Conservation (phyloP, 1,139 yeast species). For the Wickerhamomyces sp. region DNA sequence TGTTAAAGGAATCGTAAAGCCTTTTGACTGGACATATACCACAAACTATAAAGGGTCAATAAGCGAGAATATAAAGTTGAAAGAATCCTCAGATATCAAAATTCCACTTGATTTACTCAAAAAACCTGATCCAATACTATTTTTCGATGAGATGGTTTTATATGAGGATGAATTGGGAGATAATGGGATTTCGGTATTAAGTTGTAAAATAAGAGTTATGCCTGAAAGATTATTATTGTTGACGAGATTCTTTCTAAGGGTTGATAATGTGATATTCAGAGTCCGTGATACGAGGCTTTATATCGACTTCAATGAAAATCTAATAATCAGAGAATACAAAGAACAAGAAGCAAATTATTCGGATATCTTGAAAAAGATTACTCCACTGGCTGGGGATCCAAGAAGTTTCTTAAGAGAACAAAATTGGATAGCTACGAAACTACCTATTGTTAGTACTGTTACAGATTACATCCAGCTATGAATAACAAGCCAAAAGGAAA, state of each 20-base stretch:
- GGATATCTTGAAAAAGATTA: conserved; percentile 43
- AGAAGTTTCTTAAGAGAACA: conserved; percentile 73
- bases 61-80: conserved; percentile 11
- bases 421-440: conserved; percentile 69
- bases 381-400: conserved; percentile 54
- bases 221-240: conserved; percentile 68
- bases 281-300: conserved; percentile 80
- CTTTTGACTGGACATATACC: conserved; percentile 96
- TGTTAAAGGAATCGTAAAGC: conserved; percentile 48
- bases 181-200: conserved; percentile 80
- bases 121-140: conserved; percentile 78
- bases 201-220: conserved; percentile 87
- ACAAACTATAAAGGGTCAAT: conserved; percentile 68
- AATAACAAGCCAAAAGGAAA: no score
- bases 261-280: conserved; percentile 83
- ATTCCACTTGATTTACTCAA: conserved; percentile 70
- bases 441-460: conserved; percentile 38
- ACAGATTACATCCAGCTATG: conserved; percentile 21
- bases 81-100: conserved; percentile 25
- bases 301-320: conserved; percentile 65
- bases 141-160: conserved; percentile 81
- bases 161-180: conserved; percentile 96
- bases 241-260: conserved; percentile 76
- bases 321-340: conserved; percentile 72
- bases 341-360: conserved; percentile 66